These are phyloP conservation scores for Tritrichomonas musculus DNA, from an alignment of 208 protist species.

Conservation along the genomic window DNA sequence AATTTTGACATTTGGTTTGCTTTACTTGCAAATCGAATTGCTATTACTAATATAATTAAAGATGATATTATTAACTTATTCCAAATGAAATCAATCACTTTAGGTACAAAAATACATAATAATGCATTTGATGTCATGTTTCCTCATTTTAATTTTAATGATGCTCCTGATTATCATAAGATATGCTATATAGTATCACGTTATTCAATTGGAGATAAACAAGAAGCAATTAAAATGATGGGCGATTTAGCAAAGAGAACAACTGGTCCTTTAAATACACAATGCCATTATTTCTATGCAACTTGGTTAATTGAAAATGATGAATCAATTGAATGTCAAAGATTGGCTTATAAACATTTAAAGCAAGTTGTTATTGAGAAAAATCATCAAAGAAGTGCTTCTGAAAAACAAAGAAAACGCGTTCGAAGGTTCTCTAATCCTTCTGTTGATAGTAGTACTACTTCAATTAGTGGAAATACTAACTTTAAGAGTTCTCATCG, in stretches of 20 bases:
- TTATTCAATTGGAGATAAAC: not conserved
- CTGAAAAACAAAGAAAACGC: no score
- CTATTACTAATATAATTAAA: not conserved
- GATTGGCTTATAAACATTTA: not conserved
- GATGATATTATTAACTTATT: not conserved
- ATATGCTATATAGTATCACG: not conserved
- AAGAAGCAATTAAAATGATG: not conserved
- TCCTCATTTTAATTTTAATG: not conserved
- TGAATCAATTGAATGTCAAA: not conserved
- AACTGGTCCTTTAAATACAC: not conserved
- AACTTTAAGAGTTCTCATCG: not conserved
- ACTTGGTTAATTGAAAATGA: not conserved
- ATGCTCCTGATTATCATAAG: not conserved
- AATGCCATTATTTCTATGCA: not conserved
- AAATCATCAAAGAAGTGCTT: no score
- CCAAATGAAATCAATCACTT: not conserved
- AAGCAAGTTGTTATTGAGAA: not conserved
- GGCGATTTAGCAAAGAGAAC: not conserved
- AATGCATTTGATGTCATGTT: constrained; percentile 16
- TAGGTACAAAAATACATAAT: not conserved
- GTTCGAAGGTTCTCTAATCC: no score
- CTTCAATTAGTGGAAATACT: not conserved
- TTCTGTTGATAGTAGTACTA: not conserved
- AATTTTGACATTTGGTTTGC: not conserved
- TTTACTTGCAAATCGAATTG: not conserved